Percentiles rank a stretch among this genome's conserved stretches.
phyloP scores from a whole-genome alignment of 108 stramenopile species.

The Pseudonitzschia pungens region DNA sequence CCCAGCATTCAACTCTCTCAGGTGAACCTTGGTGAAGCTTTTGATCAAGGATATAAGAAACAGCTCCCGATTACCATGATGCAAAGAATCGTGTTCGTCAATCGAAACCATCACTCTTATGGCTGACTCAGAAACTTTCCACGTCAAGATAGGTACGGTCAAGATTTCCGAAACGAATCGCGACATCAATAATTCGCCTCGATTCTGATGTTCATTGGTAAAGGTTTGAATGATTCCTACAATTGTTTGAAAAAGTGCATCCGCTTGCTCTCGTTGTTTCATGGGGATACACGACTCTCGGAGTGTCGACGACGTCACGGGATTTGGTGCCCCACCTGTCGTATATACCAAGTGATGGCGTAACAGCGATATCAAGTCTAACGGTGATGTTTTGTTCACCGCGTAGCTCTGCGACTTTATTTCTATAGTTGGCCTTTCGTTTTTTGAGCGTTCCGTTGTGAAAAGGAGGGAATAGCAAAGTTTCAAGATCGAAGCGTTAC shows the following conservation, averaged over 20 bases:
- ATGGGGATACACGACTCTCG: slow-evolving; percentile 54
- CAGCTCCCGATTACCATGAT: background rate
- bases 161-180: slow-evolving; percentile 67
- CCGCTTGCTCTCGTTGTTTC: slow-evolving; percentile 47
- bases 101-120: slow-evolving; percentile 18
- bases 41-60: slow-evolving; percentile 42
- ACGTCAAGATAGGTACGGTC: slow-evolving; percentile 73
- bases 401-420: slow-evolving; percentile 15
- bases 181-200: background rate
- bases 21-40: slow-evolving; percentile 37
- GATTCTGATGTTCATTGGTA: background rate
- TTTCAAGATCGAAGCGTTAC: slow-evolving; percentile 2
- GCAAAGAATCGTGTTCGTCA: background rate
- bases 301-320: slow-evolving; percentile 37
- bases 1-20: slow-evolving; percentile 42
- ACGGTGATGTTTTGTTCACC: slow-evolving; percentile 39
- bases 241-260: slow-evolving; percentile 39
- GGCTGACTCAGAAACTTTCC: slow-evolving; percentile 49
- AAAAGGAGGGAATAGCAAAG: background rate
- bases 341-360: slow-evolving; percentile 48
- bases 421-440: background rate
- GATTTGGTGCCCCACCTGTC: slow-evolving; percentile 52
- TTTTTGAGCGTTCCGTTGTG: background rate
- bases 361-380: slow-evolving; percentile 46
- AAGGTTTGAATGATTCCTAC: slow-evolving; percentile 26